phyloP scores from a whole-genome alignment of 2,329 filamentous ascomycete genomes.

The Blumeria hordei region DNA sequence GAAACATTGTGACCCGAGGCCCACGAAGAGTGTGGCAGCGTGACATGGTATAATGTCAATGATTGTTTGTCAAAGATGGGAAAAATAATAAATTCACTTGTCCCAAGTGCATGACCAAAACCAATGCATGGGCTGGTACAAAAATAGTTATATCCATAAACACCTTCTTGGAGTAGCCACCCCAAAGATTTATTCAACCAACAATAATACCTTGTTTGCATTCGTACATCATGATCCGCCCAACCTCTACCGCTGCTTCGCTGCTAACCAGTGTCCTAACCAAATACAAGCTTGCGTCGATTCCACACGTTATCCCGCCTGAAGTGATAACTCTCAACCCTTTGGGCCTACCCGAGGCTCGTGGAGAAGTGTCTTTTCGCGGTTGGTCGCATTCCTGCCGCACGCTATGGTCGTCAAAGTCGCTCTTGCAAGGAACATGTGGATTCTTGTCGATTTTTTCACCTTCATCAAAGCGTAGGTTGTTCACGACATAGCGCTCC shows the following conservation, averaged over 20 bases:
- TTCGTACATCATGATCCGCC: slow-evolving; percentile 52
- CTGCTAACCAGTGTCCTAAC: slow-evolving; percentile 62
- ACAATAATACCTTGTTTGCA: slow-evolving; percentile 74
- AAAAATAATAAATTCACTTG: no score
- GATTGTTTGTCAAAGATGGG: no score
- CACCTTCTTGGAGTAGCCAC: no score
- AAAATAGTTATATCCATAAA: no score
- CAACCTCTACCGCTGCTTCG: slow-evolving; percentile 51
- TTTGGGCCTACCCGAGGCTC: slow-evolving; percentile 34
- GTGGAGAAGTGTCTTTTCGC: slow-evolving; percentile 58
- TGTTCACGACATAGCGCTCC: slow-evolving; percentile 74
- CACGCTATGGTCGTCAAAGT: slow-evolving; percentile 47
- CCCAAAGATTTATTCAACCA: slow-evolving; percentile 50
- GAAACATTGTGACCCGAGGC: no score
- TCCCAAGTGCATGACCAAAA: no score
- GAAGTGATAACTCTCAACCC: slow-evolving; percentile 53
- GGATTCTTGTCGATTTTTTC: slow-evolving; percentile 55
- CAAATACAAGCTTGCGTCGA: slow-evolving; percentile 68
- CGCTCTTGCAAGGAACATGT: slow-evolving; percentile 55
- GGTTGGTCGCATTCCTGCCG: slow-evolving; percentile 51
- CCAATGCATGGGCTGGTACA: no score
- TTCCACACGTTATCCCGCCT: slow-evolving; percentile 53
- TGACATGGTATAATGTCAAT: no score
- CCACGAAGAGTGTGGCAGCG: no score
- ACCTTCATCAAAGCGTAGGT: slow-evolving; percentile 60